Conservation (phyloP, 306 rosid genomes). For the Inga laurina region DNA sequence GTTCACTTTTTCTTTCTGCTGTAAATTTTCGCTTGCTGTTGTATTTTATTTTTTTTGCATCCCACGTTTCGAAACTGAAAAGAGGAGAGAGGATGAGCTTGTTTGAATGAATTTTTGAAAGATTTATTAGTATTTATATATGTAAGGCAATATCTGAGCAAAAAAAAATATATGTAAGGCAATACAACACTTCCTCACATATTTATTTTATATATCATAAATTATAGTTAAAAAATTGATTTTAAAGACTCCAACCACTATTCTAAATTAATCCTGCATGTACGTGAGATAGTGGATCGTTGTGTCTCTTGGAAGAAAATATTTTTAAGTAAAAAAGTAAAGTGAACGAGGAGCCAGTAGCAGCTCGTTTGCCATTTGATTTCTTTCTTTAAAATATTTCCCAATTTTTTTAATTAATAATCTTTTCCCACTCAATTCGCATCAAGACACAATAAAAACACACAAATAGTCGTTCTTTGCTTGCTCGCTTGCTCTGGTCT, state of each 20-base stretch:
- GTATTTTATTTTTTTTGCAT: neutral
- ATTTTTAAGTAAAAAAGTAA: neutral
- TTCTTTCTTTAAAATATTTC: neutral
- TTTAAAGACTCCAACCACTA: no score
- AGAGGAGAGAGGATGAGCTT: no score
- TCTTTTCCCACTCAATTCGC: slow-evolving; percentile 28
- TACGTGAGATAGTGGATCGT: neutral
- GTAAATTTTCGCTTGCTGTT: neutral
- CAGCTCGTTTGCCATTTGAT: neutral
- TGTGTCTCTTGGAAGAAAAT: neutral
- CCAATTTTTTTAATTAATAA: neutral
- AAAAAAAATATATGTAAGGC: no score
- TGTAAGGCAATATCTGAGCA: no score
- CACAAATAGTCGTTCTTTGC: slow-evolving; percentile 25
- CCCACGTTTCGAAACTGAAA: neutral
- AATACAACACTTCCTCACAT: no score
- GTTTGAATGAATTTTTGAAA: no score
- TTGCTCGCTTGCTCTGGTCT: slow-evolving; percentile 1
- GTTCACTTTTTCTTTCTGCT: no score
- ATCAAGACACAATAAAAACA: slow-evolving; percentile 37
- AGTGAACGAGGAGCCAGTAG: slow-evolving; percentile 9
- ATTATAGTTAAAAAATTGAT: no score
- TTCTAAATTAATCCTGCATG: no score
- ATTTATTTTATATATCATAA: no score
- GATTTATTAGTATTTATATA: no score